Base-by-base conservation (phyloP, 2,329 filamentous ascomycete genomes). In the Plenodomus lindquistii region DNA sequence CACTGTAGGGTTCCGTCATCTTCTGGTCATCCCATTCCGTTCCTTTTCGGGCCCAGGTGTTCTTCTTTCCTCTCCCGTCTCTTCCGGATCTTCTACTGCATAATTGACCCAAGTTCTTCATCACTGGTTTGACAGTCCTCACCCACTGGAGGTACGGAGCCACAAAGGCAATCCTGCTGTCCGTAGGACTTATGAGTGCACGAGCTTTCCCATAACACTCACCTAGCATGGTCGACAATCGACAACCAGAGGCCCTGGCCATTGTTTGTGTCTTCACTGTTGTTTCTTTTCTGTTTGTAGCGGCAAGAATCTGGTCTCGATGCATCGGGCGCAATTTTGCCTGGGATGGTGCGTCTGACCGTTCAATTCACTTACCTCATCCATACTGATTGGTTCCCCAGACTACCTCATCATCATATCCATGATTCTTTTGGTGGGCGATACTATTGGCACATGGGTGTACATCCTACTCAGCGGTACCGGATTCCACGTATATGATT, bases 381-480 rank as follows among this genome's bases (percentile, higher is more conserved):
- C 27, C 6, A 31, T 31, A 13, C 27, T 31, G 27, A 31, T 31
- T 31, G 27, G 27, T 31, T 8, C 15, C 15, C 6, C 10, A 31
- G 27, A 71, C 35, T 57, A 65, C 46, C 54, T 71, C 16, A 70
- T 70, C 35, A 47, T 64, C 15, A 17, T 61, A 4, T 55, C 67
- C 2, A 51, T 62, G 21, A n/a, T 66, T 1, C 42, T 67, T 10
- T 46, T 67, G 20, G n/a, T 66, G 15, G 57, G 48, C 20, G 55
- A 66, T 21, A 65, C 64, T 3, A 39, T 63, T 16, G 54, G 49
- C 5, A 55, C 55, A 11, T 68, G 66, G 49, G 46, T 60, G 50
- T 68, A 62, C 42, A 55, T 70, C 9, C 36, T 69, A n/a, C 37
- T 66, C 9, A 67, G 60, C 34, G 60, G 65, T 38, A 70, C 67